Percentiles rank a stretch among this genome's conserved stretches.
phyloP scores from a whole-genome alignment of 169 alveolate genomes.

The Plasmodium ovale region DNA sequence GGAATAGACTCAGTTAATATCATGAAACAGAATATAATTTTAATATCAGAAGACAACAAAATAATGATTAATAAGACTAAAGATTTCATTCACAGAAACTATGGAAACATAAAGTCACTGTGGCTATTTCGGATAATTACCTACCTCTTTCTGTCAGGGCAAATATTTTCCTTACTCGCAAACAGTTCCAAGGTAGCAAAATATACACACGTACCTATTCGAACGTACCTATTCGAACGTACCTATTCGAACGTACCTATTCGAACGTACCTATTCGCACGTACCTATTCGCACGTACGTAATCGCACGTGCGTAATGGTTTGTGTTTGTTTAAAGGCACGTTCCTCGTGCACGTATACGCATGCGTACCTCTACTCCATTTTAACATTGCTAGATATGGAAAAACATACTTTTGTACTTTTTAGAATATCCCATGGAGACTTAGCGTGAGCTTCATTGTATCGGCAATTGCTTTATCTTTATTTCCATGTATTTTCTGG shows the following conservation, averaged over 20 bases:
- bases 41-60: conserved; percentile 69
- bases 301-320: no score
- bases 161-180: conserved; percentile 31
- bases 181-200: conserved; percentile 22
- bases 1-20: conserved; percentile 69
- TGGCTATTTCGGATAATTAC: conserved; percentile 67
- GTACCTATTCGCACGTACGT: no score
- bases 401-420: no score
- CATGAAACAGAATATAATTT: conserved; percentile 16
- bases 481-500: conserved; percentile 70
- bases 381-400: no score
- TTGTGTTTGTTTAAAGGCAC: no score
- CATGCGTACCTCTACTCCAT: no score
- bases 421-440: conserved; percentile 58
- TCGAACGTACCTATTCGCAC: no score
- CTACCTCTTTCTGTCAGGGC: conserved; percentile 14
- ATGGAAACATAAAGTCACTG: conserved; percentile 45
- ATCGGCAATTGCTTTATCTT: conserved; percentile 23
- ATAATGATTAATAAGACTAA: conserved; percentile 72
- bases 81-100: conserved; percentile 55
- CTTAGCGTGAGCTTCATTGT: conserved; percentile 10
- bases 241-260: no score
- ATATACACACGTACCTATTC: background rate
- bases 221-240: no score
- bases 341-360: no score